Base-by-base conservation (phyloP, 2,329 filamentous ascomycete genomes). In the Hypoxylon sp. region DNA sequence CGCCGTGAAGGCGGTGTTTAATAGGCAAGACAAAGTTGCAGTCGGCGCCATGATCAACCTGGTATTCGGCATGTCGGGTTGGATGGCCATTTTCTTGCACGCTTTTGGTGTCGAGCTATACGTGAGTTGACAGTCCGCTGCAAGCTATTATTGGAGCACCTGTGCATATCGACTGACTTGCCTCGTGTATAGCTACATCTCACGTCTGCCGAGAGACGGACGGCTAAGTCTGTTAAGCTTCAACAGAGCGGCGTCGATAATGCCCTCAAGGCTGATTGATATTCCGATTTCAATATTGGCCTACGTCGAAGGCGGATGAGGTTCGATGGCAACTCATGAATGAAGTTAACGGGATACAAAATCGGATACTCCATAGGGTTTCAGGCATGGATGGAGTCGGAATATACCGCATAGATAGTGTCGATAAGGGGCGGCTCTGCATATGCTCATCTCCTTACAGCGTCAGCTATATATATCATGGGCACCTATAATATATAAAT, bases 41-140 rank as follows among this genome's bases (percentile, higher is more conserved):
- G 65, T 78, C 4, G 81, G 78, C 0, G 80, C 83, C 1, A 78
- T 77, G 0, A 71, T 87, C 15, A 78, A 81, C 17, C 51, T 82
- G 1, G 74, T 71, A 1, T 89, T 88, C 62, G 85, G 84, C 3
- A 79, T 82, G 68, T 80, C 82, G 0, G 57, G 82, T 1, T 89
- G 85, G 84, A 56, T 89, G 5, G 80, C 84, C 0, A 68, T 87
- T 1, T 64, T 79, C 0, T 51, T 89, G 1, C 86, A 89, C 67
- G 77, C 76, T 8, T 51, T 85, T 19, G 80, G 79, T 0, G 75
- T 82, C 0, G 84, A 86, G 71, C 37, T 83, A 39, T 84, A 84
- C 59, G 79, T 82, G 67, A 72, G 79, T 73, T 15, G n/a, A 19
- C 34, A 13, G 6, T 1, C 17, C 28, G 19, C 41, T 5, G 8